Conservation (phyloP, 108 stramenopile genomes). For the Nitzschia inconspicua region DNA sequence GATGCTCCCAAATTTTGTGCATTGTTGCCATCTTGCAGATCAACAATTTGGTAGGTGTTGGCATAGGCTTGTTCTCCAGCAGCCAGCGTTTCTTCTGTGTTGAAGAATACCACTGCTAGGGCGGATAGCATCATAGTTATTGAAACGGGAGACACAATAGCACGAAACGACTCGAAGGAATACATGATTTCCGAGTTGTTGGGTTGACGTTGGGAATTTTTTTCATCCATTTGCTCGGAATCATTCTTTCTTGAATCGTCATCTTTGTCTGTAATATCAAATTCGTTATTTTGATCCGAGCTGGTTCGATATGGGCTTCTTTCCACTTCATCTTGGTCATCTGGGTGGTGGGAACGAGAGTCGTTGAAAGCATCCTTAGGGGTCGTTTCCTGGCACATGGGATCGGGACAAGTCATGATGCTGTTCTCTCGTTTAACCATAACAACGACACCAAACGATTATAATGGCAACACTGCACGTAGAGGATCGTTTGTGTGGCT, state of each 20-base stretch:
- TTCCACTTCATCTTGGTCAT: too few species aligned
- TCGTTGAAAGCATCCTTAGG: too few species aligned
- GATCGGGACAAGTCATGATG: too few species aligned
- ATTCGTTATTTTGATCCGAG: neutral
- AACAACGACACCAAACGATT: too few species aligned
- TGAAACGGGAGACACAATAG: slow-evolving; percentile 45
- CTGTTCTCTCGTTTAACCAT: too few species aligned
- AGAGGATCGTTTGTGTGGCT: too few species aligned
- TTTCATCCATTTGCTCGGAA: too few species aligned
- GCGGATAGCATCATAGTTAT: slow-evolving; percentile 78
- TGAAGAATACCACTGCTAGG: slow-evolving; percentile 56
- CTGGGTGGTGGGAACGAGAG: too few species aligned
- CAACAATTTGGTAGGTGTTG: slow-evolving; percentile 51
- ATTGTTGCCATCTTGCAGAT: slow-evolving; percentile 39
- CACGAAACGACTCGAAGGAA: slow-evolving; percentile 63
- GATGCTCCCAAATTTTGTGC: slow-evolving; percentile 57
- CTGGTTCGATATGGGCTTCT: too few species aligned
- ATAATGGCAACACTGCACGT: too few species aligned
- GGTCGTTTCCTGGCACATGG: too few species aligned
- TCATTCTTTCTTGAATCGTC: slow-evolving; percentile 1
- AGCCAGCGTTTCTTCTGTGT: slow-evolving; percentile 57
- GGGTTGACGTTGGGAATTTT: neutral
- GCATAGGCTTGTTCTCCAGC: slow-evolving; percentile 51
- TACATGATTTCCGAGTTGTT: slow-evolving; percentile 47
- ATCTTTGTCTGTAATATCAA: neutral